Conservation (phyloP, 805 yeast genomes). For the Yamadazyma ubonensis region DNA sequence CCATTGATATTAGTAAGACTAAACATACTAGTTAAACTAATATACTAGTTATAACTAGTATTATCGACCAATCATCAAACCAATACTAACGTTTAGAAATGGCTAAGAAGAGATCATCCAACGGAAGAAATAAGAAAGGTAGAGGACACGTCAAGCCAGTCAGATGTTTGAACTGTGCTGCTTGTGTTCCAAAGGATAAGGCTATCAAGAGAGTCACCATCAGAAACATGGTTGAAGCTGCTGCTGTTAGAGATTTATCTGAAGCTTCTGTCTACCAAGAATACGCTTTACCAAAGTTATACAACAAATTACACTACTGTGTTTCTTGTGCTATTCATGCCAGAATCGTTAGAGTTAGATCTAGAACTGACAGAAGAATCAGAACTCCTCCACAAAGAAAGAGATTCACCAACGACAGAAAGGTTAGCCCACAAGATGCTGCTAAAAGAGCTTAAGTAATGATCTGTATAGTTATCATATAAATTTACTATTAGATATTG, state of each 20-base stretch:
- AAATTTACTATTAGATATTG: constrained; percentile 11
- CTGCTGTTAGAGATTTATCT: constrained; percentile 99
- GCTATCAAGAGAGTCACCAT: constrained; percentile 99
- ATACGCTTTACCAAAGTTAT: constrained; percentile 99
- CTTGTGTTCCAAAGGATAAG: constrained; percentile 99
- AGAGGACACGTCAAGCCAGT: constrained; percentile 99
- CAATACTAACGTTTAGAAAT: constrained; percentile 45
- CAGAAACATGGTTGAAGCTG: constrained; percentile 99
- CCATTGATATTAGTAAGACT: too few relatives aligned
- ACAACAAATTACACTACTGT: constrained; percentile 99
- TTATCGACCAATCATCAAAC: background rate
- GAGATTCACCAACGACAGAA: constrained; percentile 96
- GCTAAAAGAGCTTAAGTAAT: constrained; percentile 75
- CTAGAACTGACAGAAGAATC: constrained; percentile 96
- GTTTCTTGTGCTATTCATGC: constrained; percentile 99
- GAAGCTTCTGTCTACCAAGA: constrained; percentile 99
- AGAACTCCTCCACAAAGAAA: constrained; percentile 99
- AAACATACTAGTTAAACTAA: too few relatives aligned
- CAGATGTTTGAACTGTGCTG: constrained; percentile 99
- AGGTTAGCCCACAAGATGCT: constrained; percentile 95
- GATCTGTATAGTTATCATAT: constrained; percentile 14
- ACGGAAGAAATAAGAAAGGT: constrained; percentile 99
- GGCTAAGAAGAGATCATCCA: constrained; percentile 99
- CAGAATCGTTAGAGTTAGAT: constrained; percentile 99
- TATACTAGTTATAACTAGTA: background rate